phyloP scores from a whole-genome alignment of 208 protist genomes.

The Leishmania gerbilli region DNA sequence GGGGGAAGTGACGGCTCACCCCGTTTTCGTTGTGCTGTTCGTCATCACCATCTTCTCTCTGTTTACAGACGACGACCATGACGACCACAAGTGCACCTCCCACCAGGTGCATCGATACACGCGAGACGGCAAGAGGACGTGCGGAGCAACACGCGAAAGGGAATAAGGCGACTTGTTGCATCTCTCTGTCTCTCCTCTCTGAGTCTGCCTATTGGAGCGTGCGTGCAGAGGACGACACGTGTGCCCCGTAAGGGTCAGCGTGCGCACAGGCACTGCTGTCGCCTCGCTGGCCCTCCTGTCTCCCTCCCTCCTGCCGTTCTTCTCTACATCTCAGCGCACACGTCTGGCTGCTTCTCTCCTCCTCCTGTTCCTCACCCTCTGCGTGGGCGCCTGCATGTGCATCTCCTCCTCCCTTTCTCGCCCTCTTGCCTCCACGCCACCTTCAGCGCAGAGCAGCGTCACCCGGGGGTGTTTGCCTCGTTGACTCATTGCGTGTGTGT shows the following conservation, averaged over 20 bases:
- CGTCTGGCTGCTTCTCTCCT: background rate
- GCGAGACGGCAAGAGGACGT: background rate
- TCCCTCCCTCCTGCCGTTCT: background rate
- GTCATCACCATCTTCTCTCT: background rate
- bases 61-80: background rate
- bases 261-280: background rate
- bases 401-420: background rate
- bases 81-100: background rate
- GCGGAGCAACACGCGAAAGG: background rate
- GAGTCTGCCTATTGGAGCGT: background rate
- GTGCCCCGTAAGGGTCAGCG: background rate
- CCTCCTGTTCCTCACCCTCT: background rate
- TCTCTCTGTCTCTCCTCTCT: background rate
- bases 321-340: background rate
- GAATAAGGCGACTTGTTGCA: background rate
- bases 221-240: background rate
- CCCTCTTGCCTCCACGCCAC: background rate
- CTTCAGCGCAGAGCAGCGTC: background rate
- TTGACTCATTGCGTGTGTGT: background rate
- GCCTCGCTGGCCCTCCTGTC: background rate
- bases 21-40: slow-evolving; percentile 13
- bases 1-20: background rate
- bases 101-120: background rate
- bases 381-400: background rate
- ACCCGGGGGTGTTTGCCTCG: background rate